Base-by-base conservation (phyloP, 2,329 filamentous ascomycete species). In the Coniochaeta ligniaria region DNA sequence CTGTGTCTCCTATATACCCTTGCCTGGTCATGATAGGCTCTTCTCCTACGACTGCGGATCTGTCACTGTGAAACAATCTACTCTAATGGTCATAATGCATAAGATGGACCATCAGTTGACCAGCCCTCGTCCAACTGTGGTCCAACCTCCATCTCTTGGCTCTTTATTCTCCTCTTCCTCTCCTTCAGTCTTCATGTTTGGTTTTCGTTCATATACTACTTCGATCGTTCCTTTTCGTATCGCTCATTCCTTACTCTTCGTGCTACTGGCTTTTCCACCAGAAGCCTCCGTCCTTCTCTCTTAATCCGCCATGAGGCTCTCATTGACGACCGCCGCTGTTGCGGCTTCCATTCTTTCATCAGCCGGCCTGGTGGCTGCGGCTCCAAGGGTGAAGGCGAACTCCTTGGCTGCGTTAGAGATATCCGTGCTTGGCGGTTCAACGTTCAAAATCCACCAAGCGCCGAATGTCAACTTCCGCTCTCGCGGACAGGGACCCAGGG, bases 361-460 rank as follows among this genome's bases (percentile, higher is more conserved):
- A 55, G 62, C 66, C 35, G 63, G 65, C 47, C 59, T 72, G 62
- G 71, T 66, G 52, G 68, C 70, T 38, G 71, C 68, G 33, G 70
- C 71, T 16, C 66, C 66, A n/a, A 67, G 66, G 17, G 68, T 69
- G 59, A 58, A 45, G 56, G 17, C 54, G n/a, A 57, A 35, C n/a
- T 35, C 54, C 54, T 67, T 66, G 33, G 60, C 68, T 36, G 64
- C 68, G 55, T 68, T 74, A 60, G 66, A 72, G 56, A 68, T 75
- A 17, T 67, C 72, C n/a, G 73, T 69, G 1, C 64, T 75, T 11
- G 75, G 73, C n/a, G 75, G 76, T 11, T 67, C 70, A 62, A 72
- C 70, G n/a, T 75, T 78, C 62, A 71, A 71, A 60, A 66, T 78
- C 55, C 62, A 68, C 1, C 76, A 78, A 66, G 69, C 77, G 3